Base-by-base conservation (phyloP, 352 stramenopile species). In the Pythium coloratum region DNA sequence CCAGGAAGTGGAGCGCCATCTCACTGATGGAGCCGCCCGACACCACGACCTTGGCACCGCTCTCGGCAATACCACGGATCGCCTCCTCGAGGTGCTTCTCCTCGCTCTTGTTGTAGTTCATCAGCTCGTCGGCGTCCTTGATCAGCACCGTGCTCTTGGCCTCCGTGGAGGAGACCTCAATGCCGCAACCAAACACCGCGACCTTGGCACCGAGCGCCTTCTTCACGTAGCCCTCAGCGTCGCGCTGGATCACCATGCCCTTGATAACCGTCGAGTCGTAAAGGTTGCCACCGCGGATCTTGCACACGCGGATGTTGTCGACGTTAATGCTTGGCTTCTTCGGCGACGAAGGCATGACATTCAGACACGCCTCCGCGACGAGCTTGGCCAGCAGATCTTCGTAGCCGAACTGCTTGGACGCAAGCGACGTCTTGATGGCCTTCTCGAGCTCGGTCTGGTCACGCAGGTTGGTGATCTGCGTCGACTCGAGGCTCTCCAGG, bases 101-200 rank as follows among this genome's bases (percentile, higher is more conserved):
- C 80, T 99, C 98, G 32, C 91, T 95, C 84, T 98, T 99, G 89
- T 99, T 99, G 94, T 99, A 99, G 80, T 97, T 98, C 84, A 99
- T 98, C 67, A 99, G 90, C 83, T 99, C 97, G 56, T 99, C 97
- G 12, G 97, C 98, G 66, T 92, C 98, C 81, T 99, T 98, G 78
- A 99, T 99, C n/a, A 99, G 85, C 62, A 99, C 97, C 3, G 97
- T 99, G 75, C 97, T 98, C 88, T 99, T 99, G 30, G 97, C 97
- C 78, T 99, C 97, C 2, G 97, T 99, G 42, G 86, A 88, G 51
- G 89, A 97, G 20, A 98, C 93, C 81, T 99, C 97, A 61, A 99
- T 91, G 44, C 96, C 97, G 66, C 95, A 99, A 59, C 91, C 96
- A 78, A 99, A 99, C 30, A 99, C 93, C 4, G 91, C 94, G 53